These are phyloP conservation scores for Russula compacta DNA, from an alignment of 768 basidiomycete species.

Conservation along the genomic window DNA sequence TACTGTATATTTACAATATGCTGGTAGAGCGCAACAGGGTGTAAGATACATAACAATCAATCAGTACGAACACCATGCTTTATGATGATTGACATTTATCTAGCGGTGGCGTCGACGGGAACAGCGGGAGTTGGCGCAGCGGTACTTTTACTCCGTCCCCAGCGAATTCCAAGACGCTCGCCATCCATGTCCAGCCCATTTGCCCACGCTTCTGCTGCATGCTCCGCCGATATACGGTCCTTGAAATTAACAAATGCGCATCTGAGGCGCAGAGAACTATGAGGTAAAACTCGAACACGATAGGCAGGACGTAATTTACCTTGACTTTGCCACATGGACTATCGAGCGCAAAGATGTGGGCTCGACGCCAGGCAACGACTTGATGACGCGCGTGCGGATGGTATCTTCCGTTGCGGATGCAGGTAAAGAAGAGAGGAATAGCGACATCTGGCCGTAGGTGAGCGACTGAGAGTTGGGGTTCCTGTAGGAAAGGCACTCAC, in stretches of 20 bases:
- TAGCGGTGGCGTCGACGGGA: not conserved
- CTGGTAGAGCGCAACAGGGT: not conserved
- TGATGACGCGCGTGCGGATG: conserved; percentile 61
- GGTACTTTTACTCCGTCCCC: conserved; percentile 66
- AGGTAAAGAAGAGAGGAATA: conserved; percentile 78
- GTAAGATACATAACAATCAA: conserved; percentile 9
- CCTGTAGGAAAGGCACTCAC: conserved; percentile 40
- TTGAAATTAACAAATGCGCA: conserved; percentile 97
- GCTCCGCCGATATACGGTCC: conserved; percentile 73
- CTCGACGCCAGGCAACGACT: conserved; percentile 55
- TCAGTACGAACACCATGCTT: not conserved
- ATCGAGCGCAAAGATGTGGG: conserved; percentile 69
- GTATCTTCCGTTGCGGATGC: conserved; percentile 59
- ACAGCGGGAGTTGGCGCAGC: not conserved
- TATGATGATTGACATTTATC: not conserved
- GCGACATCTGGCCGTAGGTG: conserved; percentile 49
- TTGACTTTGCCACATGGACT: conserved; percentile 76
- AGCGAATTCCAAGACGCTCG: conserved; percentile 64
- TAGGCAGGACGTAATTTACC: conserved; percentile 30
- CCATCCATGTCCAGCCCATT: conserved; percentile 83
- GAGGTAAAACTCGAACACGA: not conserved
- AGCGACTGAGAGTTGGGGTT: conserved; percentile 2
- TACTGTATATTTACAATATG: not conserved
- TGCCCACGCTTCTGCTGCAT: conserved; percentile 83
- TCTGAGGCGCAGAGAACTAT: conserved; percentile 30